These are phyloP conservation scores for Echria macrotheca DNA, from an alignment of 495 filamentous ascomycete genomes.

Conservation along the genomic window DNA sequence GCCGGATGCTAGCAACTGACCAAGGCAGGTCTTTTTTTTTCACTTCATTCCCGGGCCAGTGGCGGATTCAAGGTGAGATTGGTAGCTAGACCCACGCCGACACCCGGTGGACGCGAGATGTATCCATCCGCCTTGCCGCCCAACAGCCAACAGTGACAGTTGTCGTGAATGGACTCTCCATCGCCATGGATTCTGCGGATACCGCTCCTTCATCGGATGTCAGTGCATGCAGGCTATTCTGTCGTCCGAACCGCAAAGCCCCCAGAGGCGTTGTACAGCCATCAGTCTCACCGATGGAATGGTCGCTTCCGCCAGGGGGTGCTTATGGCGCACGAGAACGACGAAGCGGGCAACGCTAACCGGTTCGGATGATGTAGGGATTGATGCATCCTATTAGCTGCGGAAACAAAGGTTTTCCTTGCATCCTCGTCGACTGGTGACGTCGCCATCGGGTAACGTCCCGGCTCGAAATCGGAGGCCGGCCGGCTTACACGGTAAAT, in stretches of 20 bases:
- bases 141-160: too few relatives aligned
- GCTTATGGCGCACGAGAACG: neutral
- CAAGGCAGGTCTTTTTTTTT: too few relatives aligned
- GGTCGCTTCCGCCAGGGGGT: neutral
- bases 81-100: constrained; percentile 27
- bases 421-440: neutral
- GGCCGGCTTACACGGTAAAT: constrained; percentile 14
- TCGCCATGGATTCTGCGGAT: neutral
- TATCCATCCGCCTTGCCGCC: too few relatives aligned
- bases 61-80: too few relatives aligned
- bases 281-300: too few relatives aligned
- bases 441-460: constrained; percentile 9
- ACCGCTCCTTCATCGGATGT: too few relatives aligned
- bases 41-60: too few relatives aligned
- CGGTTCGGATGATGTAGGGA: neutral
- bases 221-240: too few relatives aligned
- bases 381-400: neutral
- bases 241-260: too few relatives aligned
- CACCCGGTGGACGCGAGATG: constrained; percentile 7
- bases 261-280: too few relatives aligned
- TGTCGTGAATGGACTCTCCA: too few relatives aligned
- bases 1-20: too few relatives aligned
- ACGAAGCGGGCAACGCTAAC: neutral
- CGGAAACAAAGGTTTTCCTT: neutral
- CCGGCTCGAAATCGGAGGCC: constrained; percentile 8